Conservation (phyloP, 2,329 filamentous ascomycete species). For the Aspergillus clavatus region DNA sequence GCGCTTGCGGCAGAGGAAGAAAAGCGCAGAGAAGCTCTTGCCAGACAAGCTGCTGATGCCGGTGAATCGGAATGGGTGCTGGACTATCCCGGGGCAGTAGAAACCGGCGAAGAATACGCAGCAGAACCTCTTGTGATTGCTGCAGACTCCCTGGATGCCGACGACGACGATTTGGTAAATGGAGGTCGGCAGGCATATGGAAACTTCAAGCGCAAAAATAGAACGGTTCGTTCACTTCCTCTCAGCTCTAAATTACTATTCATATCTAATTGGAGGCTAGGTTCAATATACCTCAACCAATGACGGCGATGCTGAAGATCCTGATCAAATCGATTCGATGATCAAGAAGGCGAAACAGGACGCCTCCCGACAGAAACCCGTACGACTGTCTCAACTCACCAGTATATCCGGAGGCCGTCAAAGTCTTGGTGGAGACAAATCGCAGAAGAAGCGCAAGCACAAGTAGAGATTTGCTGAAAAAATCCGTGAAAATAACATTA, state of each 20-base stretch:
- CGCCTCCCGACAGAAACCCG: conserved; percentile 13
- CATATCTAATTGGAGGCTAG: conserved; percentile 6
- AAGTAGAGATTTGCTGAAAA: conserved; percentile 15
- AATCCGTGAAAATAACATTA: too few species aligned
- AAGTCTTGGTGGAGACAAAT: conserved; percentile 8
- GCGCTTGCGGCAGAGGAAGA: conserved; percentile 40
- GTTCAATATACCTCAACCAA: not conserved
- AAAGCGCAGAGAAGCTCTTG: conserved; percentile 37
- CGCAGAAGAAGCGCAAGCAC: conserved; percentile 23
- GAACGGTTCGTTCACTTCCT: conserved; percentile 19
- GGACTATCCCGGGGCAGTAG: conserved; percentile 26
- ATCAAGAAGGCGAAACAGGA: conserved; percentile 17
- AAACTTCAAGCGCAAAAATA: conserved; percentile 35
- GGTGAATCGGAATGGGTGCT: conserved; percentile 44
- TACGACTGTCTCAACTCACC: conserved; percentile 21
- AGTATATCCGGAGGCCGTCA: conserved; percentile 29
- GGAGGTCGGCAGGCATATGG: conserved; percentile 37
- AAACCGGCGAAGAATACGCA: conserved; percentile 11
- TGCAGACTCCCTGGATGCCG: conserved; percentile 32
- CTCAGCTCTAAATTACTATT: not conserved
- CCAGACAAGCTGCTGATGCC: conserved; percentile 39
- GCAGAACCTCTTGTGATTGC: conserved; percentile 28
- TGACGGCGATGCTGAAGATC: conserved; percentile 1
- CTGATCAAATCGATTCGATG: conserved; percentile 12
- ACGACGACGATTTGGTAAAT: conserved; percentile 24